These are phyloP conservation scores for Podaxis sp. DNA, from an alignment of 768 basidiomycete genomes.

Conservation along the genomic window DNA sequence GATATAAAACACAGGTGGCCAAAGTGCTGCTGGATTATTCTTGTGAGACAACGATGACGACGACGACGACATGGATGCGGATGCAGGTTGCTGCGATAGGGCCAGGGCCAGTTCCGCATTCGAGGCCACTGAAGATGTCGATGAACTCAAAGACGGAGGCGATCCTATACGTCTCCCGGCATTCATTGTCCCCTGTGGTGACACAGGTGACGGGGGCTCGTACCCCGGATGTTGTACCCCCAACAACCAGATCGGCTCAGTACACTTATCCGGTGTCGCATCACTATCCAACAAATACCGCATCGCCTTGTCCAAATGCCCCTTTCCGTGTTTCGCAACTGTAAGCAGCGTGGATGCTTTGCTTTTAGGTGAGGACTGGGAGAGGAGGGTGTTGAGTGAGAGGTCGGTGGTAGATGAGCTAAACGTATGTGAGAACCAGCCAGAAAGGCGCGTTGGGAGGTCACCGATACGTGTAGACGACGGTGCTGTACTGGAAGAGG, in stretches of 20 bases:
- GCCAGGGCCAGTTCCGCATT: conserved; percentile 16
- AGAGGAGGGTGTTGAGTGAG: conserved; percentile 56
- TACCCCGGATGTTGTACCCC: conserved; percentile 80
- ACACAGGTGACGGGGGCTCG: conserved; percentile 34
- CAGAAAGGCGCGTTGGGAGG: conserved; percentile 70
- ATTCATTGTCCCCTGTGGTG: conserved; percentile 11
- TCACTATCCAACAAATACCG: conserved; percentile 90
- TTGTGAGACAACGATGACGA: conserved; percentile 5
- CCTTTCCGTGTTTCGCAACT: conserved; percentile 70
- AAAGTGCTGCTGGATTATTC: conserved; percentile 43
- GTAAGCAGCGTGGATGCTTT: conserved; percentile 45
- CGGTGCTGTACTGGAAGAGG: conserved; percentile 28
- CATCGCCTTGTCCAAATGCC: conserved; percentile 78
- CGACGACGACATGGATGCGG: neutral
- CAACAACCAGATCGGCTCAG: conserved; percentile 85
- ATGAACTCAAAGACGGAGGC: conserved; percentile 39
- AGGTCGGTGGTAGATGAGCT: conserved; percentile 69
- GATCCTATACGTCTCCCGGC: neutral
- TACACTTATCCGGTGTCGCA: conserved; percentile 75
- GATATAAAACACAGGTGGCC: conserved; percentile 81
- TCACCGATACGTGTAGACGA: conserved; percentile 49
- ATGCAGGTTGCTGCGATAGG: conserved; percentile 19
- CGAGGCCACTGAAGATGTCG: conserved; percentile 27
- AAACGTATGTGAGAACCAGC: conserved; percentile 81
- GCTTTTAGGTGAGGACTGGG: conserved; percentile 22